Conservation (phyloP, 495 filamentous ascomycete genomes). For the Lophiotrema nucula region DNA sequence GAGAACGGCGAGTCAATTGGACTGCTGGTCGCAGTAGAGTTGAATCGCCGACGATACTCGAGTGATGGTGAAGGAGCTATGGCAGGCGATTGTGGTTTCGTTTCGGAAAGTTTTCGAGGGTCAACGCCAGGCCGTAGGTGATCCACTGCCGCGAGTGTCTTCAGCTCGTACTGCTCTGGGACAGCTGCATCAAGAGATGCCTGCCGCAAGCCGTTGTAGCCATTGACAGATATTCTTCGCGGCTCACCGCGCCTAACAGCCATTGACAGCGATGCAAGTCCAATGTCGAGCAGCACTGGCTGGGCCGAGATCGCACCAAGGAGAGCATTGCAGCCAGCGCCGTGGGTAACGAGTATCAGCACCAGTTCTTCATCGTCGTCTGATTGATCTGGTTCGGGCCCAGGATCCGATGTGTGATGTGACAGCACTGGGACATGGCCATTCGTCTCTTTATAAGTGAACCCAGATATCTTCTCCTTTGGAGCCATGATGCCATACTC, state of each 20-base stretch:
- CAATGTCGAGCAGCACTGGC: conserved; percentile 84
- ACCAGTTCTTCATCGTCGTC: conserved; percentile 65
- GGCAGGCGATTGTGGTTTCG: conserved; percentile 23
- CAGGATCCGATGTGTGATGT: conserved; percentile 12
- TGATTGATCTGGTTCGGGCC: conserved; percentile 7
- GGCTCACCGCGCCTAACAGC: conserved; percentile 64
- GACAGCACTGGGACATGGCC: neutral
- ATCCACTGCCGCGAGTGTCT: conserved; percentile 73
- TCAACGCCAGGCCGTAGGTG: conserved; percentile 64
- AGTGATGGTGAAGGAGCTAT: conserved; percentile 7
- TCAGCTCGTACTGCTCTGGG: conserved; percentile 70
- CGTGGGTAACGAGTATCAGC: conserved; percentile 90
- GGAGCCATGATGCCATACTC: conserved; percentile 48
- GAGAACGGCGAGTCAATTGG: conserved; percentile 22
- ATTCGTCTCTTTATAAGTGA: conserved; percentile 4
- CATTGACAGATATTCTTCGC: conserved; percentile 15
- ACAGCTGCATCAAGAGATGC: conserved; percentile 44
- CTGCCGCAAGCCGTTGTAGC: conserved; percentile 1
- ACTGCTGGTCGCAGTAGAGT: conserved; percentile 2
- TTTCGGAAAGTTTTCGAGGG: conserved; percentile 29
- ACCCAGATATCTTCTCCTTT: conserved; percentile 32
- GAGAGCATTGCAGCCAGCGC: conserved; percentile 95
- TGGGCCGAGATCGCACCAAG: conserved; percentile 87
- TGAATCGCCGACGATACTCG: conserved; percentile 26
- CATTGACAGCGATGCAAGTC: conserved; percentile 87